A percentile compares a stretch with the other conserved stretches of the same genome.
phyloP scores from a whole-genome alignment of 2,329 filamentous ascomycete genomes.

The Verticillium zaregamsianum region DNA sequence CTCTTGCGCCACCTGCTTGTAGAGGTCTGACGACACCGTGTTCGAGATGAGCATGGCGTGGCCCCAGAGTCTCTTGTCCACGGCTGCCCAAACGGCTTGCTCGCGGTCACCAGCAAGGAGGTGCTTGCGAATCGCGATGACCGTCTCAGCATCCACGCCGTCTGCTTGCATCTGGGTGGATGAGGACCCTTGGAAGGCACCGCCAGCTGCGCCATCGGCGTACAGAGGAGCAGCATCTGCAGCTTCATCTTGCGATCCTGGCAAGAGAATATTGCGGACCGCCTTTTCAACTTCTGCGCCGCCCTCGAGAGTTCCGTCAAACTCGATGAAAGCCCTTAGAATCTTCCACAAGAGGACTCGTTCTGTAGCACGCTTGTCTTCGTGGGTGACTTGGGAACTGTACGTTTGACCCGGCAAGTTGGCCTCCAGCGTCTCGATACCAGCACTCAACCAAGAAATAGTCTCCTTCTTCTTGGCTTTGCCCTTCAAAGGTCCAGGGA shows the following conservation, averaged over 20 bases:
- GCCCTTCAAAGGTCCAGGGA: slow-evolving; percentile 82
- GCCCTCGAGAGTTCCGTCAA: slow-evolving; percentile 79
- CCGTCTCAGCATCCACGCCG: slow-evolving; percentile 61
- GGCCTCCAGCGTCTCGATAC: slow-evolving; percentile 70
- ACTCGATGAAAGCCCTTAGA: slow-evolving; percentile 73
- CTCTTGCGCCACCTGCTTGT: slow-evolving; percentile 91
- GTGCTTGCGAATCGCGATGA: slow-evolving; percentile 68
- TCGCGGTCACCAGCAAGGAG: slow-evolving; percentile 81
- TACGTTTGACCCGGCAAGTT: slow-evolving; percentile 45
- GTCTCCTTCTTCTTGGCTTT: slow-evolving; percentile 97
- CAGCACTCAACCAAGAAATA: slow-evolving; percentile 70
- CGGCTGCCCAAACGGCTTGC: slow-evolving; percentile 88
- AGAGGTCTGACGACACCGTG: slow-evolving; percentile 73
- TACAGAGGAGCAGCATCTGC: slow-evolving; percentile 19
- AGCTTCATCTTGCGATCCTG: slow-evolving; percentile 35
- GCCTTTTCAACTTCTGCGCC: slow-evolving; percentile 67
- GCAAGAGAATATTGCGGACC: slow-evolving; percentile 70
- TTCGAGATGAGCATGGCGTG: slow-evolving; percentile 89
- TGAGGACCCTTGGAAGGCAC: slow-evolving; percentile 19
- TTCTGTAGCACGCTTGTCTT: slow-evolving; percentile 72
- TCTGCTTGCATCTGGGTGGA: slow-evolving; percentile 51
- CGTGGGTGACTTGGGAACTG: slow-evolving; percentile 40
- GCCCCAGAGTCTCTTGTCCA: slow-evolving; percentile 91
- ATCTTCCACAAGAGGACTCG: slow-evolving; percentile 85
- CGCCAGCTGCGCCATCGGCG: slow-evolving; percentile 13